These are phyloP conservation scores for Pochonia chlamydosporia DNA, from an alignment of 2,329 filamentous ascomycete genomes.

Conservation along the genomic window DNA sequence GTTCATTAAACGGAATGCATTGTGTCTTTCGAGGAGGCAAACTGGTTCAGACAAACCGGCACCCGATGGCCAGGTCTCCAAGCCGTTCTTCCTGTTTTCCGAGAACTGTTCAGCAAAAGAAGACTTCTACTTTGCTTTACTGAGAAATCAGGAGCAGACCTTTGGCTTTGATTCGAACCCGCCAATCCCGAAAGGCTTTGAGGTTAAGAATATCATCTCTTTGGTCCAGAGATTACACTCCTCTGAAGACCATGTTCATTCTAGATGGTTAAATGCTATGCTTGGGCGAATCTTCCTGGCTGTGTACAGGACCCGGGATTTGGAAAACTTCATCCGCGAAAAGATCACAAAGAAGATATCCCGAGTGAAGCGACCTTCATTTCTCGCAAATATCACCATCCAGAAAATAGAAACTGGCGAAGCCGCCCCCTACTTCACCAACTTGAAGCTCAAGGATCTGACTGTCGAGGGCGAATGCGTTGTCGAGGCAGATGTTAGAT, in stretches of 20 bases:
- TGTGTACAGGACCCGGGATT: slow-evolving; percentile 75
- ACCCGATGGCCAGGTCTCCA: slow-evolving; percentile 55
- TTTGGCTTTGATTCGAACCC: slow-evolving; percentile 47
- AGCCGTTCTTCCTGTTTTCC: slow-evolving; percentile 90
- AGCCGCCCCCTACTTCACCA: slow-evolving; percentile 81
- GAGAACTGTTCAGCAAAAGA: slow-evolving; percentile 96
- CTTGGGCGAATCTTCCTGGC: slow-evolving; percentile 84
- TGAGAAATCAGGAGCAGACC: slow-evolving; percentile 74
- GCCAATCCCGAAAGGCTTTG: slow-evolving; percentile 69
- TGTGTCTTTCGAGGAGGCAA: slow-evolving; percentile 66
- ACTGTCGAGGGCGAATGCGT: slow-evolving; percentile 88
- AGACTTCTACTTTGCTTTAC: slow-evolving; percentile 92
- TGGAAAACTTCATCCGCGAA: slow-evolving; percentile 71
- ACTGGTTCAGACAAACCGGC: slow-evolving; percentile 44
- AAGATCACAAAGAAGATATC: slow-evolving; percentile 97
- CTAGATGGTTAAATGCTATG: slow-evolving; percentile 88
- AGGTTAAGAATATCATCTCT: slow-evolving; percentile 79
- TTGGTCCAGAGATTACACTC: slow-evolving; percentile 88
- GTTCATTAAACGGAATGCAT: slow-evolving; percentile 90
- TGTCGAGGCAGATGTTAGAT: slow-evolving; percentile 80
- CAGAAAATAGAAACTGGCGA: slow-evolving; percentile 81
- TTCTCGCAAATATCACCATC: slow-evolving; percentile 80
- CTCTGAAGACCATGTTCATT: slow-evolving; percentile 84
- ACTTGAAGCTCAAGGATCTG: slow-evolving; percentile 79
- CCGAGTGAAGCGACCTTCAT: slow-evolving; percentile 83